Evolutionary conservation across 495 filamentous ascomycete genomes (phyloP).

Genomic region (Aspergillus diversus): DNA sequence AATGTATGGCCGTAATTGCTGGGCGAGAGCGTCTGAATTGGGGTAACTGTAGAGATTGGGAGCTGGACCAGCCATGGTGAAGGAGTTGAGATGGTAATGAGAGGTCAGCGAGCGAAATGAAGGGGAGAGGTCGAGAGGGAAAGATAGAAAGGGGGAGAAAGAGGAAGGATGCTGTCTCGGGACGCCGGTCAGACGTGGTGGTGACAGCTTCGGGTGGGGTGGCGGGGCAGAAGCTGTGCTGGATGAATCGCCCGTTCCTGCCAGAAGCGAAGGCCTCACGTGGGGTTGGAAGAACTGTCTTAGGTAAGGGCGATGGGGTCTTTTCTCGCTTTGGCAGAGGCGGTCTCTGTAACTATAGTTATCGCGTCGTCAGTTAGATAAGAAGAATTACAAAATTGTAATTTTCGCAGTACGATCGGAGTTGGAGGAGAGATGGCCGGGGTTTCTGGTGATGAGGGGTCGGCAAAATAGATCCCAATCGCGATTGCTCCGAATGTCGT

Average conservation of each 20-base stretch:
- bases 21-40: slow-evolving; percentile 66
- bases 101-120: not conserved
- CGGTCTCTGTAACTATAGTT: no score
- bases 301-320: no score
- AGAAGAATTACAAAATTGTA: not conserved
- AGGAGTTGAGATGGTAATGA: slow-evolving; percentile 6
- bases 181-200: not conserved
- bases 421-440: not conserved
- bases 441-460: no score
- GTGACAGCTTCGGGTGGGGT: slow-evolving; percentile 25
- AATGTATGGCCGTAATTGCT: slow-evolving; percentile 77
- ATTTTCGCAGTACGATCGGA: not conserved
- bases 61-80: slow-evolving; percentile 52
- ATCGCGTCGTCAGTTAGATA: slow-evolving; percentile 1
- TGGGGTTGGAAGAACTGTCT: not conserved
- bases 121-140: not conserved
- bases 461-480: not conserved
- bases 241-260: slow-evolving; percentile 10
- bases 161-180: not conserved
- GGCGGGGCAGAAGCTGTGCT: slow-evolving; percentile 26
- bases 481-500: not conserved
- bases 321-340: no score
- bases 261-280: slow-evolving; percentile 18
- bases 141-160: not conserved
- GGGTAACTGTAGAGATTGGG: slow-evolving; percentile 86